phyloP scores from a whole-genome alignment of 345 rosid species.

The Eutrema japonicum region DNA sequence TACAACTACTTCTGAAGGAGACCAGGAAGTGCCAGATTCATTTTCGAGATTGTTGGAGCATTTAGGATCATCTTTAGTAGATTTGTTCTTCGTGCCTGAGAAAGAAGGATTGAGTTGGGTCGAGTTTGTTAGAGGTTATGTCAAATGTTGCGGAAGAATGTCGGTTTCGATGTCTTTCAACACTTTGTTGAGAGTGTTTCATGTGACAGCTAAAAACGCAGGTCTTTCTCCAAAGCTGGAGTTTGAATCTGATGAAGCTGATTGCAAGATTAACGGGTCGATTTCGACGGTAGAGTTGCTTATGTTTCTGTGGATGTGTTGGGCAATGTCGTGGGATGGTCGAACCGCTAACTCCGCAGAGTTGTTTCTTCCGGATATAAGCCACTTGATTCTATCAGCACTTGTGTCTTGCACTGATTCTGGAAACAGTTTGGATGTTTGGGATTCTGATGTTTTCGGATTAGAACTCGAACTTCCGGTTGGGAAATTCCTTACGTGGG shows the following conservation, averaged over 20 bases:
- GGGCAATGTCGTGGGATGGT: conserved; percentile 74
- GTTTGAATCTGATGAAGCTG: conserved; percentile 65
- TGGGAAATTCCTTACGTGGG: conserved; percentile 75
- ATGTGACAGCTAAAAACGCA: conserved; percentile 42
- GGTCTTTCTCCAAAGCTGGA: conserved; percentile 61
- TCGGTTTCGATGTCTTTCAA: conserved; percentile 56
- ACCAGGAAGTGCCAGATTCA: conserved; percentile 46
- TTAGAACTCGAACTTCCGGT: conserved; percentile 63
- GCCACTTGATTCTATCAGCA: conserved; percentile 65
- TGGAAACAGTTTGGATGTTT: conserved; percentile 53
- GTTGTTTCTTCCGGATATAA: conserved; percentile 65
- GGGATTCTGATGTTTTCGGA: conserved; percentile 58
- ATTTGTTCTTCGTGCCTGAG: conserved; percentile 57
- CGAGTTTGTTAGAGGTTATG: conserved; percentile 75
- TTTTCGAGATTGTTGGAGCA: conserved; percentile 57
- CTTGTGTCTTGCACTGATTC: conserved; percentile 61
- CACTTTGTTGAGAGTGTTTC: conserved; percentile 60
- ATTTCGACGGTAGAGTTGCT: conserved; percentile 55
- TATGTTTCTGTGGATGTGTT: conserved; percentile 70
- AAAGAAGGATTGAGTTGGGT: conserved; percentile 69
- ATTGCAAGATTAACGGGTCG: conserved; percentile 66
- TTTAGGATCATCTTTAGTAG: conserved; percentile 70
- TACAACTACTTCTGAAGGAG: conserved; percentile 49
- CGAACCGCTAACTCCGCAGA: conserved; percentile 33
- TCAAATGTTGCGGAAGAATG: conserved; percentile 83